phyloP scores from a whole-genome alignment of 352 stramenopile genomes.

The Pythium brachiatum region DNA sequence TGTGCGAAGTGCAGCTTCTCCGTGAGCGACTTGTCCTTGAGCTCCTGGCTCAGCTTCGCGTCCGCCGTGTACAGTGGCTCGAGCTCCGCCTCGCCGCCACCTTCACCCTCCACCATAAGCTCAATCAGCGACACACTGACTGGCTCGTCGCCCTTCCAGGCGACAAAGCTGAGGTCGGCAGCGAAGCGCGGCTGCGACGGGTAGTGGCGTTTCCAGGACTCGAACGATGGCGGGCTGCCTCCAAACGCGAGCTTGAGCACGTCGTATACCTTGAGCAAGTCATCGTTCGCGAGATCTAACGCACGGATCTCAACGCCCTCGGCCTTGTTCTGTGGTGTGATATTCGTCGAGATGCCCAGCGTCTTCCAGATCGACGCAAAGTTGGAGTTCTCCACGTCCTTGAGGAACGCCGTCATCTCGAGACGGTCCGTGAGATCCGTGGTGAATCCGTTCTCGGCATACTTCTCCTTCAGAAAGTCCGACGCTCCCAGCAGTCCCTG shows the following conservation, averaged over 20 bases:
- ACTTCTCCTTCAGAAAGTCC: constrained; percentile 5
- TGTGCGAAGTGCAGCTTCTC: neutral
- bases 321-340: neutral
- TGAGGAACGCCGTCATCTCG: constrained; percentile 9
- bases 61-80: neutral
- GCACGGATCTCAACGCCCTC: constrained; percentile 10
- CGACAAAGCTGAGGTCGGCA: constrained; percentile 19
- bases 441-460: constrained; percentile 1
- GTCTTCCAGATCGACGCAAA: neutral
- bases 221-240: constrained; percentile 16
- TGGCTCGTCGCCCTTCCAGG: constrained; percentile 2
- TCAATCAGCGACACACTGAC: constrained; percentile 8
- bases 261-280: constrained; percentile 15
- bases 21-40: constrained; percentile 1
- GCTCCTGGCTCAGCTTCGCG: neutral
- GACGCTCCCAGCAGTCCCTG: constrained; percentile 11
- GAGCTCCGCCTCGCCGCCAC: constrained; percentile 15
- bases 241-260: constrained; percentile 25
- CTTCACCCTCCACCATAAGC: constrained; percentile 14
- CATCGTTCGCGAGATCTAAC: constrained; percentile 11
- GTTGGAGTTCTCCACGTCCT: neutral
- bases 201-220: constrained; percentile 28
- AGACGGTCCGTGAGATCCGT: constrained; percentile 3
- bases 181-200: constrained; percentile 25
- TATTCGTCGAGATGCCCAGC: neutral